phyloP scores from a whole-genome alignment of 768 basidiomycete genomes.

The Ramaria sp. region DNA sequence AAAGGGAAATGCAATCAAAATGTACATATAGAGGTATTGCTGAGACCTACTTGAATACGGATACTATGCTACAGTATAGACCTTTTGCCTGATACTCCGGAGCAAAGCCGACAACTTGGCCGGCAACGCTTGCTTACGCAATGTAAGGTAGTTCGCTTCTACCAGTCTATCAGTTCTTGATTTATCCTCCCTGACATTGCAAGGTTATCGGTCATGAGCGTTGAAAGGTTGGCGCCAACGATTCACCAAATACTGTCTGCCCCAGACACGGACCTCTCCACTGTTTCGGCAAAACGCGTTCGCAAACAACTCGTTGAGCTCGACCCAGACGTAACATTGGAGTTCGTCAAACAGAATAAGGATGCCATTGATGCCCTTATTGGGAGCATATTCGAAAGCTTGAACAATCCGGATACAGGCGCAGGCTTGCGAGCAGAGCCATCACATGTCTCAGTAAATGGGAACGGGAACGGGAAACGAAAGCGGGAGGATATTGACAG shows the following conservation, averaged over 20 bases:
- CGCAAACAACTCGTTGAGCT: conserved; percentile 57
- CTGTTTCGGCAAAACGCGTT: conserved; percentile 84
- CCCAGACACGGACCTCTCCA: conserved; percentile 65
- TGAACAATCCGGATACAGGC: conserved; percentile 29
- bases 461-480: conserved; percentile 19
- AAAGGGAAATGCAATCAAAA: no score
- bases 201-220: conserved; percentile 7
- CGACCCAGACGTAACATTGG: conserved; percentile 43
- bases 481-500: conserved; percentile 12
- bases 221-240: conserved; percentile 43
- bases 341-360: conserved; percentile 57
- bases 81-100: no score
- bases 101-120: no score
- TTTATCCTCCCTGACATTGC: no score
- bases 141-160: no score
- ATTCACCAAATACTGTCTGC: conserved; percentile 65
- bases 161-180: no score
- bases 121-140: no score
- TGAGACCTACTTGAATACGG: no score
- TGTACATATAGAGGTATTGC: no score
- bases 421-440: conserved; percentile 13
- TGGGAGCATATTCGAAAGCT: conserved; percentile 47
- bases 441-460: conserved; percentile 14
- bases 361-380: conserved; percentile 62
- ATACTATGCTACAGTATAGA: no score